These are phyloP conservation scores for Carex kokanica DNA, from an alignment of 176 grass and related monocot genomes.

Conservation along the genomic window DNA sequence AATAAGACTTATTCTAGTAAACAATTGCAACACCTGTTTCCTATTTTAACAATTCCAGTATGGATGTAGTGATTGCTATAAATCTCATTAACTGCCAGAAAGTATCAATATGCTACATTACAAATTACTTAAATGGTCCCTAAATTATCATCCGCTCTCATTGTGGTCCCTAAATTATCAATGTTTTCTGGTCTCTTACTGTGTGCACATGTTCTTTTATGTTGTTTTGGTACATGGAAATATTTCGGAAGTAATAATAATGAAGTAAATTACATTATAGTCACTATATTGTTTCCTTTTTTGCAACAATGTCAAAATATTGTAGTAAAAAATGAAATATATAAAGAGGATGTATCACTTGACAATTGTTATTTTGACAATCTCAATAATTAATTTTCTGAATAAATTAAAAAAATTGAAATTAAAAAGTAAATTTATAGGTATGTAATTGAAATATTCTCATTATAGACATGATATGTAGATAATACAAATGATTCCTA, in stretches of 20 bases:
- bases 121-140: not conserved
- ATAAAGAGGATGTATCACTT: no score
- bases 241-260: no score
- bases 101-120: not conserved
- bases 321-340: no score
- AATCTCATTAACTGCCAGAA: not conserved
- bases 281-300: no score
- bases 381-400: no score
- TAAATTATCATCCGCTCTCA: not conserved
- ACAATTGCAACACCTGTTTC: not conserved
- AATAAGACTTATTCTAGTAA: slow-evolving; percentile 1
- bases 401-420: no score
- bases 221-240: not conserved
- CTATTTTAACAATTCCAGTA: slow-evolving; percentile 9
- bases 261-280: no score
- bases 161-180: slow-evolving; percentile 2
- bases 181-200: not conserved
- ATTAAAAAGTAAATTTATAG: no score
- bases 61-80: not conserved
- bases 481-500: no score
- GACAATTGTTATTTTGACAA: no score
- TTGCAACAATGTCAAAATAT: no score
- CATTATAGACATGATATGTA: no score
- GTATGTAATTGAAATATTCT: not conserved
- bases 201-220: slow-evolving; percentile 1